Conservation (phyloP, 2,329 filamentous ascomycete genomes). For the Helotiales sp. region DNA sequence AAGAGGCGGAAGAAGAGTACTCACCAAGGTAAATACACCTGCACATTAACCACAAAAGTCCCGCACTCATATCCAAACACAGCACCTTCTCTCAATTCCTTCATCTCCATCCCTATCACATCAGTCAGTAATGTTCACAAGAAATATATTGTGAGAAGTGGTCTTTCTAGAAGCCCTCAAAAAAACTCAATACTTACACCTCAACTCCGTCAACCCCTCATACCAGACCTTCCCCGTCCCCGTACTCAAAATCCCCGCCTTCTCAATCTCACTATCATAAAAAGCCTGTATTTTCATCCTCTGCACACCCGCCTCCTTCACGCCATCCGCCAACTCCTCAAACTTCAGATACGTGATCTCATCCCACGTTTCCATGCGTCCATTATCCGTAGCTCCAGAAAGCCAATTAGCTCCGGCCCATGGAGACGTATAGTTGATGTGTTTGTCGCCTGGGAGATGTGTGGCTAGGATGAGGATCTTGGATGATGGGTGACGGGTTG, state of each 20-base stretch:
- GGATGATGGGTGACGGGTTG: slow-evolving; percentile 54
- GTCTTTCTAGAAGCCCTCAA: no score
- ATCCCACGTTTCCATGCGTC: slow-evolving; percentile 53
- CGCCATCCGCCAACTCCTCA: slow-evolving; percentile 45
- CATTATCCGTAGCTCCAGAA: slow-evolving; percentile 66
- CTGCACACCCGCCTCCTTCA: slow-evolving; percentile 28
- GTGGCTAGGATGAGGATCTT: slow-evolving; percentile 76
- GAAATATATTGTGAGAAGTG: no score
- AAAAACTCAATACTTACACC: not conserved
- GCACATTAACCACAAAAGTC: slow-evolving; percentile 33
- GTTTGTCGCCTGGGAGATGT: slow-evolving; percentile 90
- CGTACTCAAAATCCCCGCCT: slow-evolving; percentile 29
- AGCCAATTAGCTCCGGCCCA: slow-evolving; percentile 83
- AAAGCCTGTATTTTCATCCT: slow-evolving; percentile 18
- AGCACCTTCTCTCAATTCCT: slow-evolving; percentile 63
- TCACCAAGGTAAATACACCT: slow-evolving; percentile 38
- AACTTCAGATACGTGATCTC: slow-evolving; percentile 74
- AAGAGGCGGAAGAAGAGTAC: slow-evolving; percentile 38
- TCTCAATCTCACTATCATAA: slow-evolving; percentile 23
- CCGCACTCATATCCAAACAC: slow-evolving; percentile 74
- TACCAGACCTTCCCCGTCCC: slow-evolving; percentile 33
- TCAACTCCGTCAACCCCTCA: slow-evolving; percentile 50
- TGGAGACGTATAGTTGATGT: slow-evolving; percentile 85
- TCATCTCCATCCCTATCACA: slow-evolving; percentile 47
- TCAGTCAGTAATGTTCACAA: not conserved